These are phyloP conservation scores for Ricinus communis DNA, from an alignment of 345 rosid genomes.

Conservation along the genomic window DNA sequence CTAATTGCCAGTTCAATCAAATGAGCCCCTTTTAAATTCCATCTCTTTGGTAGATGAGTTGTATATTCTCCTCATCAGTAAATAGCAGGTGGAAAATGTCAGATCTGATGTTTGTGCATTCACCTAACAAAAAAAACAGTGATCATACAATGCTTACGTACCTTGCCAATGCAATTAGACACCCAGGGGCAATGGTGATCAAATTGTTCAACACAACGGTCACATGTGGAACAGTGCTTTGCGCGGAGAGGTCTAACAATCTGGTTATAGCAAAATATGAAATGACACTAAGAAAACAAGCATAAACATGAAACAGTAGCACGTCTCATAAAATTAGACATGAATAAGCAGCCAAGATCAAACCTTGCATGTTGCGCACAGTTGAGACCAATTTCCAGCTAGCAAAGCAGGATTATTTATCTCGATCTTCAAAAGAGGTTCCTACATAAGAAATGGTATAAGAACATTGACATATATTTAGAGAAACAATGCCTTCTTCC, in stretches of 20 bases:
- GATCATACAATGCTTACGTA: conserved; percentile 20
- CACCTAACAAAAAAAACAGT: background rate
- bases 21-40: background rate
- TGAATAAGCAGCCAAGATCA: conserved; percentile 9
- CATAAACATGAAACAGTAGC: conserved; percentile 9
- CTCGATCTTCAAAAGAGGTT: conserved; percentile 88
- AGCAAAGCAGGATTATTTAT: conserved; percentile 88
- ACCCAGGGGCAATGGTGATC: conserved; percentile 99
- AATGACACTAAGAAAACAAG: background rate
- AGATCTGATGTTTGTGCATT: background rate
- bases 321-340: background rate
- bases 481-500: background rate
- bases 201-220: conserved; percentile 96
- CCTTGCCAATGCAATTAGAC: conserved; percentile 98
- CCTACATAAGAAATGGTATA: conserved; percentile 41
- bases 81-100: background rate
- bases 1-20: background rate
- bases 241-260: conserved; percentile 98
- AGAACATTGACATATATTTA: conserved; percentile 1
- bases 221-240: conserved; percentile 92
- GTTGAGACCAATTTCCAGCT: conserved; percentile 97
- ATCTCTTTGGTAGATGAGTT: background rate
- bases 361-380: conserved; percentile 98
- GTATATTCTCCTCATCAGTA: background rate
- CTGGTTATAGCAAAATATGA: conserved; percentile 37